Evolutionary conservation across 176 grass and related monocot genomes (phyloP).

Genomic region (Carex parvula): DNA sequence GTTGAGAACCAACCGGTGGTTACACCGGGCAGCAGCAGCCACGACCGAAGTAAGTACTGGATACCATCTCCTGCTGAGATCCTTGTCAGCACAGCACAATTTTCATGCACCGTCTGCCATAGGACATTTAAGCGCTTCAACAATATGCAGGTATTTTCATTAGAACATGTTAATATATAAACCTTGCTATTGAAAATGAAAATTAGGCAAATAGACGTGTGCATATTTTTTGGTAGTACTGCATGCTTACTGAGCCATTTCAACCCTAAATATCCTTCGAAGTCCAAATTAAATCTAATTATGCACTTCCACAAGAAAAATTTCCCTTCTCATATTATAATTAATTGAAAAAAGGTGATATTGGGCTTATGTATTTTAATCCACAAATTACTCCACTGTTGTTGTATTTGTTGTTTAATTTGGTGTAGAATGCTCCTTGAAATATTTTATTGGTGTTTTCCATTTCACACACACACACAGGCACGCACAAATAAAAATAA

Average conservation of each 20-base stretch:
- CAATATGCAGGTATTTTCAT: constrained; percentile 83
- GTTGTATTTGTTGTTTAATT: neutral
- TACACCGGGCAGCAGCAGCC: neutral
- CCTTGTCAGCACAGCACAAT: constrained; percentile 71
- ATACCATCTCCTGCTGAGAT: constrained; percentile 88
- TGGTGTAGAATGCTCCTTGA: neutral
- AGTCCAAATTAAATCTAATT: too few species aligned
- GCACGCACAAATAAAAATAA: neutral
- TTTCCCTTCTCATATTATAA: too few species aligned
- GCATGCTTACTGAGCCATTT: too few species aligned
- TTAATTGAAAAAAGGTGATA: too few species aligned
- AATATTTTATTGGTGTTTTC: neutral
- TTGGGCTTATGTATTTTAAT: too few species aligned
- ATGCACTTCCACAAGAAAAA: too few species aligned
- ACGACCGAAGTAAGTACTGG: constrained; percentile 62
- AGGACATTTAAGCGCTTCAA: constrained; percentile 94
- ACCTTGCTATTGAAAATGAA: neutral
- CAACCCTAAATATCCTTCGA: too few species aligned
- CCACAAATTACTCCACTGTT: neutral
- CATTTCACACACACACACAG: neutral
- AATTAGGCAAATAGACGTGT: neutral
- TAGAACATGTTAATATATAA: neutral
- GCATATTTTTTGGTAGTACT: neutral
- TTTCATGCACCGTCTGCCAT: constrained; percentile 91
- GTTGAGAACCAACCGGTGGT: neutral